Percentiles rank a stretch among this genome's conserved stretches.
Conservation (phyloP, 176 grass and related monocot genomes). For the Coix lacrymajobi region DNA sequence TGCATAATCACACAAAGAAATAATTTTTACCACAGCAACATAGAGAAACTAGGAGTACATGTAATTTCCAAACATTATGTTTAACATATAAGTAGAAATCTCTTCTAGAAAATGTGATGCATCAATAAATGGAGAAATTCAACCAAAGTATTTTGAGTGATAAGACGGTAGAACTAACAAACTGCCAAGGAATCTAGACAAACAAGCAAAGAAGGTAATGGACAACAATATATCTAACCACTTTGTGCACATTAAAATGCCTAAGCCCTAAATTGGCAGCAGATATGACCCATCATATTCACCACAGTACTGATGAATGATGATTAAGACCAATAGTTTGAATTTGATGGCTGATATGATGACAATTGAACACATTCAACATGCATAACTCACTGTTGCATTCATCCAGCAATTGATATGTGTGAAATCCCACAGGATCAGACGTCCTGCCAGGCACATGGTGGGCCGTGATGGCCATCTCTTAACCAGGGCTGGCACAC, state of each 20-base stretch:
- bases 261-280: background rate
- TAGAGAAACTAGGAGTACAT: background rate
- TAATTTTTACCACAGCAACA: background rate
- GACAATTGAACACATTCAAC: background rate
- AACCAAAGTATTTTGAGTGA: background rate
- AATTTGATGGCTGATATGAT: background rate
- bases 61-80: background rate
- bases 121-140: background rate
- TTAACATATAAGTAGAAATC: background rate
- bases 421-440: background rate
- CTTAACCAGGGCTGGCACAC: background rate
- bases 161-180: background rate
- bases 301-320: background rate
- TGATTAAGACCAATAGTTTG: background rate
- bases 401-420: background rate
- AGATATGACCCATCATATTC: conserved; percentile 8
- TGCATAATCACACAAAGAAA: background rate
- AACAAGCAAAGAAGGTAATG: background rate
- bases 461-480: background rate
- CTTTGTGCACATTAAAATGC: background rate
- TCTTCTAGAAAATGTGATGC: background rate
- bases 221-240: background rate
- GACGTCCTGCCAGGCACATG: background rate
- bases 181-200: background rate
- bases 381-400: background rate